Conservation (phyloP, 441 rosid genomes). For the Adansonia grandidieri region DNA sequence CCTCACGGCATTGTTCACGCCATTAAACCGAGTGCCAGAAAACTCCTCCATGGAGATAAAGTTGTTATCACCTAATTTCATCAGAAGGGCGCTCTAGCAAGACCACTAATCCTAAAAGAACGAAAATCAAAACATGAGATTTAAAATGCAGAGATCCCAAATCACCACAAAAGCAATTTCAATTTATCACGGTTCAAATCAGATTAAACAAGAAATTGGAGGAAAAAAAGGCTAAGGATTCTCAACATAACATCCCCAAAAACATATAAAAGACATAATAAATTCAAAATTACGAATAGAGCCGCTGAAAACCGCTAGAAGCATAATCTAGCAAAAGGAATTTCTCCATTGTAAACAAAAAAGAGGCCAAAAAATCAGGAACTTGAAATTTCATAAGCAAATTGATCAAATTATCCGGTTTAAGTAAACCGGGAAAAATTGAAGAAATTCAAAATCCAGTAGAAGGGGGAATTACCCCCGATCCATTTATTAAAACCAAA, state of each 20-base stretch:
- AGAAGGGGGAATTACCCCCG: constrained; percentile 3
- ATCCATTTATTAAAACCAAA: background rate
- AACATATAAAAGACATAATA: background rate
- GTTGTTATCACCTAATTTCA: constrained; percentile 21
- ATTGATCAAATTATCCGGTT: background rate
- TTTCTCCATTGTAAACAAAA: constrained; percentile 4
- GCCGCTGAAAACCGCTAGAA: background rate
- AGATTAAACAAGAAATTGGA: constrained; percentile 8
- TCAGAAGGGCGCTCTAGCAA: constrained; percentile 20
- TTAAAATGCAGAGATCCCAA: constrained; percentile 3
- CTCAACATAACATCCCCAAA: background rate
- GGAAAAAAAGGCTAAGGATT: background rate
- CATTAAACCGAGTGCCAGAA: constrained; percentile 40
- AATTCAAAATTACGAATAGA: background rate
- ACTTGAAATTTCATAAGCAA: background rate
- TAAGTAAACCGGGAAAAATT: background rate
- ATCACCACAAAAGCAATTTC: constrained; percentile 3
- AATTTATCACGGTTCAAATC: background rate
- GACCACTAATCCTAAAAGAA: constrained; percentile 23
- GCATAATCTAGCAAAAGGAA: background rate
- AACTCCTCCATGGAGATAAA: constrained; percentile 57
- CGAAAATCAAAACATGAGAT: background rate
- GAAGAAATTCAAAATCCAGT: background rate
- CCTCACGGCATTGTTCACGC: constrained; percentile 50
- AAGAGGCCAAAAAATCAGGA: background rate